Base-by-base conservation (phyloP, 2,329 filamentous ascomycete species). In the Fusarium dimerum region DNA sequence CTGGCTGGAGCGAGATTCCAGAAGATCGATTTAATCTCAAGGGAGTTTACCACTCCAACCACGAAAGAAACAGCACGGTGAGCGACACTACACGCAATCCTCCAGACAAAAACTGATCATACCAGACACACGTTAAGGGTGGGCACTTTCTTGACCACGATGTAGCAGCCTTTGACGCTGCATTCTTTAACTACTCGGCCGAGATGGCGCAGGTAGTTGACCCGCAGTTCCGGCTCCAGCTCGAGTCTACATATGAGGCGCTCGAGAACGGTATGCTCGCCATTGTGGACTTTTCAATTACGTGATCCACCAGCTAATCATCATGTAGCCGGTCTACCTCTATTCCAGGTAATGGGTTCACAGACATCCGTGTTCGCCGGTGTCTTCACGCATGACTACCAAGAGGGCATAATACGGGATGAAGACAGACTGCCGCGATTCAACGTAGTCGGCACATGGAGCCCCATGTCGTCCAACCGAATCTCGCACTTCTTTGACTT, bases 401-500 rank as follows among this genome's bases (percentile, higher is more conserved):
- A 9, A 2, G 51, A 48, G 0, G 38, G 36, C 0, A 1, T 52
- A 1, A 32, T 44, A 1, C 44, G 49, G 6, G 54, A 57, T 2
- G 3, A 45, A 5, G 43, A 49, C 1, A 36, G 11, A 2, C 18
- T 50, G 4, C 54, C 51, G 0, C 40, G 32, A 6, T 54, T 47
- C 10, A 40, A 41, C 5, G 51, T 48, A 0, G 51, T 51, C 0
- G 56, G 56, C 0, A 53, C 42, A 17, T 40, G 40, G 1, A 13
- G 42, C 3, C 56, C 15, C 20, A 58, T 70, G 7, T 44, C 63
- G 7, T 40, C 47, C 9, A 52, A 62, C n/a, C 49, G 53, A 9
- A 41, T 55, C 18, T 48, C 45, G 1, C 44, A 48, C 30, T 52
- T 52, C 18, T 52, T 45, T 11, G 46, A 56, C n/a, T 41, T 56